These are phyloP conservation scores for Salmacisia buchloeana DNA, from an alignment of 1,284 basidiomycete genomes.

Conservation along the genomic window DNA sequence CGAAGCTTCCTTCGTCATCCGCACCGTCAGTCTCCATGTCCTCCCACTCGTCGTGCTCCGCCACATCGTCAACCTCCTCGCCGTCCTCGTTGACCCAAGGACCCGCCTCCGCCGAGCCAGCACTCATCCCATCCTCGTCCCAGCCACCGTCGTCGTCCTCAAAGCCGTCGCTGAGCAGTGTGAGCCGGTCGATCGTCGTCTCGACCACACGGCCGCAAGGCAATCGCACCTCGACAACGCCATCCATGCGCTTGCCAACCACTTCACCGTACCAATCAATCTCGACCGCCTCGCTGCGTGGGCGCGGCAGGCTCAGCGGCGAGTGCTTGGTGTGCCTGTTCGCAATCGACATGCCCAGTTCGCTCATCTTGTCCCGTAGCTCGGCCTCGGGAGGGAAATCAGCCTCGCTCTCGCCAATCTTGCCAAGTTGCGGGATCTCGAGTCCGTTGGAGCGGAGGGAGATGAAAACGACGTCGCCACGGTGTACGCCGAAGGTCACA, in stretches of 20 bases:
- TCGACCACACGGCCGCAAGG: slow-evolving; percentile 42
- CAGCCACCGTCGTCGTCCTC: slow-evolving; percentile 21
- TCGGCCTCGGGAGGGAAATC: slow-evolving; percentile 57
- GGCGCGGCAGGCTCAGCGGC: slow-evolving; percentile 6
- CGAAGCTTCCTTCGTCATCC: not conserved
- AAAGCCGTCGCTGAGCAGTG: slow-evolving; percentile 24
- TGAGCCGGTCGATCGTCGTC: slow-evolving; percentile 28
- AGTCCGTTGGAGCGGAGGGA: slow-evolving; percentile 66
- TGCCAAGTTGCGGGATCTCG: slow-evolving; percentile 62
- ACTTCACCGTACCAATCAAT: slow-evolving; percentile 56
- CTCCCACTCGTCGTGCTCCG: slow-evolving; percentile 37
- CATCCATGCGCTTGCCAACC: slow-evolving; percentile 51
- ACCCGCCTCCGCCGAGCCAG: slow-evolving; percentile 15
- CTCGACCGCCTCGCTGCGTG: slow-evolving; percentile 19
- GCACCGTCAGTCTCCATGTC: slow-evolving; percentile 19
- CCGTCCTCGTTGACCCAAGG: slow-evolving; percentile 36
- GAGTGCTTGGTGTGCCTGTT: slow-evolving; percentile 51
- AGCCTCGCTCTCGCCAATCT: slow-evolving; percentile 68
- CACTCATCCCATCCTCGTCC: slow-evolving; percentile 12
- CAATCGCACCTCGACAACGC: slow-evolving; percentile 48
- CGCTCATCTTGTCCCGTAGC: slow-evolving; percentile 66
- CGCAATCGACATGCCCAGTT: slow-evolving; percentile 62
- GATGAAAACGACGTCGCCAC: slow-evolving; percentile 74
- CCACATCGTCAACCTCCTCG: slow-evolving; percentile 37
- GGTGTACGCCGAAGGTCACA: slow-evolving; percentile 63